These are phyloP conservation scores for Turnera subulata DNA, from an alignment of 345 rosid genomes.

Conservation along the genomic window DNA sequence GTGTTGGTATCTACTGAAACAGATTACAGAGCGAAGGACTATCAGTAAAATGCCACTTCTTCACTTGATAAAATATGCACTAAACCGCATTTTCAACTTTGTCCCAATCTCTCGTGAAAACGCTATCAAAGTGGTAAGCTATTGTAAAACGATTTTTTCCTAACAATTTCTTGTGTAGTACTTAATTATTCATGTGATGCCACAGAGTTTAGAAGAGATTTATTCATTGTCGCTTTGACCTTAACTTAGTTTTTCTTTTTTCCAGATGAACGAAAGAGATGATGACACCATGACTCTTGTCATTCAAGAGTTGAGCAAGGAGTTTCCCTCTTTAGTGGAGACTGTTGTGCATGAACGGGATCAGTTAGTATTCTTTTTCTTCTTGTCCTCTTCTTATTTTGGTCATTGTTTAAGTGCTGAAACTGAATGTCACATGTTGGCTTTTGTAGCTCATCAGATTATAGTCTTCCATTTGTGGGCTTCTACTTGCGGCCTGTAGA, in stretches of 20 bases:
- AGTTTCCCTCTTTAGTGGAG: constrained; percentile 89
- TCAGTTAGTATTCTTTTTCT: constrained; percentile 62
- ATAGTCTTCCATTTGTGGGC: no score
- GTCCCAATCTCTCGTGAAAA: constrained; percentile 71
- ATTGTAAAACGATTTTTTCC: background rate
- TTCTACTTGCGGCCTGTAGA: no score
- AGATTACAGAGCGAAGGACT: constrained; percentile 73
- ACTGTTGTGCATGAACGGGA: constrained; percentile 95
- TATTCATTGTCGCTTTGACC: constrained; percentile 8
- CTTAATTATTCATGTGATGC: background rate
- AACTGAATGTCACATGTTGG: no score
- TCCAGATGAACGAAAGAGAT: constrained; percentile 88
- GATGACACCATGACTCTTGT: constrained; percentile 95
- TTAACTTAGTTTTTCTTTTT: constrained; percentile 16
- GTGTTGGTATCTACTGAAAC: constrained; percentile 18
- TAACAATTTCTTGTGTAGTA: background rate
- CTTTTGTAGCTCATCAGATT: no score
- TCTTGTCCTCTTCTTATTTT: no score
- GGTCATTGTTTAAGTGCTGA: no score
- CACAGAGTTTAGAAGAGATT: background rate
- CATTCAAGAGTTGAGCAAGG: constrained; percentile 97
- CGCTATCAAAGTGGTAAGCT: constrained; percentile 68
- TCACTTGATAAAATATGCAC: constrained; percentile 68
- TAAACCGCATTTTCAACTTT: constrained; percentile 70
- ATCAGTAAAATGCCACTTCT: constrained; percentile 90